Evolutionary conservation across 140 eudicot species (phyloP).

Genomic region (Flaveria floridana): DNA sequence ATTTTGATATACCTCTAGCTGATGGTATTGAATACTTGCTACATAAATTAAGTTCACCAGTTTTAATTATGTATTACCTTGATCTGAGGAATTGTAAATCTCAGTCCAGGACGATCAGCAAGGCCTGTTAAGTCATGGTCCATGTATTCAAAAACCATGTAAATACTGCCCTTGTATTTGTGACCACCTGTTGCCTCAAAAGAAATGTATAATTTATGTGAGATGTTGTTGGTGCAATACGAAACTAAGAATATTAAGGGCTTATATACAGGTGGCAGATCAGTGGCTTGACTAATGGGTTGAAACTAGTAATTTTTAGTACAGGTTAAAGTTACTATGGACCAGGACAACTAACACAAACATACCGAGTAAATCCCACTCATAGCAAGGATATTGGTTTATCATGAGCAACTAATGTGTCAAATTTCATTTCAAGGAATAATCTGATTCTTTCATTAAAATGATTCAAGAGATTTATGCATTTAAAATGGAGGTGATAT

Average conservation of each 20-base stretch:
- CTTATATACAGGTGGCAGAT: not conserved
- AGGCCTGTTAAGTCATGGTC: slow-evolving; percentile 72
- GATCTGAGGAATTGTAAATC: slow-evolving; percentile 63
- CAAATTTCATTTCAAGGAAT: not conserved
- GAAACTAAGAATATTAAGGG: slow-evolving; percentile 14
- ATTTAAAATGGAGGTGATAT: not conserved
- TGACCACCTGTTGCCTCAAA: slow-evolving; percentile 47
- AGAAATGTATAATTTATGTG: slow-evolving; percentile 12
- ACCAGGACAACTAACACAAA: too few relatives aligned
- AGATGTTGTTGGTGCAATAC: slow-evolving; percentile 14
- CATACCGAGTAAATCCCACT: too few relatives aligned
- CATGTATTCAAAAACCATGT: slow-evolving; percentile 82
- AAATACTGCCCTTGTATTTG: slow-evolving; percentile 58
- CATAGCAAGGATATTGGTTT: too few relatives aligned
- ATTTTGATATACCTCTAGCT: not conserved
- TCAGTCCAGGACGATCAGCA: slow-evolving; percentile 64
- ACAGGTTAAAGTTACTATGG: not conserved
- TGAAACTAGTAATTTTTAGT: not conserved
- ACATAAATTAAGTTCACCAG: slow-evolving; percentile 2
- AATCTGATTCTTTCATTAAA: not conserved
- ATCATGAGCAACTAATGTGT: not conserved
- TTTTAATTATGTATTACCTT: slow-evolving; percentile 39
- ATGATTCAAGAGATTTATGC: not conserved
- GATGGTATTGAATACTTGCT: slow-evolving; percentile 9
- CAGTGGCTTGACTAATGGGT: not conserved